Evolutionary conservation across 1,139 yeast species (phyloP).

Genomic region (Zygoascus hellenicus): DNA sequence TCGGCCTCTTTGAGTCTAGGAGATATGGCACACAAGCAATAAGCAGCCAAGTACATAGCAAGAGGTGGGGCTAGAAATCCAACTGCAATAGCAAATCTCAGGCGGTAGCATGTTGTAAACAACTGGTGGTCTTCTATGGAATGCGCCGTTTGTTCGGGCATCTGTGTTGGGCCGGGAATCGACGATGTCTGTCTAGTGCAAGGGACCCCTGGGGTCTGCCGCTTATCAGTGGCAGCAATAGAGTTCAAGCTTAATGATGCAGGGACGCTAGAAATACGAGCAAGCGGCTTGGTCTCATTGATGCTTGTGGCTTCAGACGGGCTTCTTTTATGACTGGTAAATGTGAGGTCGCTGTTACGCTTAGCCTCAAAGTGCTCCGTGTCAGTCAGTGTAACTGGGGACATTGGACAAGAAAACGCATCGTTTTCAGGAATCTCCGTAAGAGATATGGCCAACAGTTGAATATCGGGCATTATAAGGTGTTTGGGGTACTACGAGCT

Average conservation of each 20-base stretch:
- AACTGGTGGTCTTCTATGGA: background rate
- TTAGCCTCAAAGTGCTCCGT: background rate
- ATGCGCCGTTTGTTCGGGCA: background rate
- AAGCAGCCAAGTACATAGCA: background rate
- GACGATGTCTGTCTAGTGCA: no score
- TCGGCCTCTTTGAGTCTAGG: background rate
- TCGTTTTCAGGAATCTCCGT: no score
- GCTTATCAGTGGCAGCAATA: background rate
- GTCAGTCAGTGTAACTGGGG: background rate
- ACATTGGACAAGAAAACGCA: no score
- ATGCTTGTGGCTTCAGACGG: background rate
- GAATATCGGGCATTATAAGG: no score
- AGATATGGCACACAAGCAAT: background rate
- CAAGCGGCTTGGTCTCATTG: background rate
- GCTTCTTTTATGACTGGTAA: background rate
- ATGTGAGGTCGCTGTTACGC: background rate
- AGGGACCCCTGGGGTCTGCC: background rate
- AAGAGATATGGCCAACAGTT: no score
- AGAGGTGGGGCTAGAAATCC: background rate
- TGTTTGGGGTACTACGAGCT: no score
- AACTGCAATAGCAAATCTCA: background rate
- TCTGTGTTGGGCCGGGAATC: no score
- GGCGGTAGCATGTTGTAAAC: background rate
- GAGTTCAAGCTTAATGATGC: background rate
- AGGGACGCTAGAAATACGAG: background rate